Conservation (phyloP, 768 basidiomycete species). For the Amanita subjunquillea region DNA sequence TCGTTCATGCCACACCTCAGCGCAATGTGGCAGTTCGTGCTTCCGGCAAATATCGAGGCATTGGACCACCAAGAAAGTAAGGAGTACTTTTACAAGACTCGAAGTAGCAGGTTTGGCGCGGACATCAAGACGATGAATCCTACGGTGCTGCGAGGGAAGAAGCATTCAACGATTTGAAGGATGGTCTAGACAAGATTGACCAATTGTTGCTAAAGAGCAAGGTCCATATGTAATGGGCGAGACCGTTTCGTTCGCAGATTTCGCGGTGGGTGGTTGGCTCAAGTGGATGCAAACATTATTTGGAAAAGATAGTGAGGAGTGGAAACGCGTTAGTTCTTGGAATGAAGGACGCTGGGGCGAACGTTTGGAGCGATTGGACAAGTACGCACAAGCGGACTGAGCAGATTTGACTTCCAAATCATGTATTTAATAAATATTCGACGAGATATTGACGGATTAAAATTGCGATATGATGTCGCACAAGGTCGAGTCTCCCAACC, state of each 20-base stretch:
- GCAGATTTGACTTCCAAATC: neutral
- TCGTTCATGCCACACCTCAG: slow-evolving; percentile 8
- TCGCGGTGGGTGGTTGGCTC: neutral
- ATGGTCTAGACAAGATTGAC: slow-evolving; percentile 17
- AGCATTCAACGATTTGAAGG: slow-evolving; percentile 28
- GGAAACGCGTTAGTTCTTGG: slow-evolving; percentile 2
- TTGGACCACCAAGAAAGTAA: slow-evolving; percentile 14
- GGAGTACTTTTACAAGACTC: slow-evolving; percentile 25
- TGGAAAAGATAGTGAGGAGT: slow-evolving; percentile 3
- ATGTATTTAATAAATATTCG: neutral
- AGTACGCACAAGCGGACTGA: neutral
- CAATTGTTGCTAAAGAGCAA: slow-evolving; percentile 13
- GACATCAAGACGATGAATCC: slow-evolving; percentile 24
- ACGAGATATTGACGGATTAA: neutral
- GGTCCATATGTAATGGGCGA: slow-evolving; percentile 18
- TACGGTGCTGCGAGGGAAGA: slow-evolving; percentile 7
- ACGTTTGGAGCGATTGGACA: neutral
- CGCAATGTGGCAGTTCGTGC: neutral
- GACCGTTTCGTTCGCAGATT: slow-evolving; percentile 4
- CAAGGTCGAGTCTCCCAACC: neutral
- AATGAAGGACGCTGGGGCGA: slow-evolving; percentile 1
- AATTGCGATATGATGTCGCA: neutral
- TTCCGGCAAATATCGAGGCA: neutral
- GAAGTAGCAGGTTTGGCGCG: slow-evolving; percentile 21
- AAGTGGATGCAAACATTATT: neutral